Percentiles rank a stretch among this genome's conserved stretches.
These are phyloP conservation scores for Schizonepeta tenuifolia DNA, from an alignment of 257 asterid genomes.

Conservation along the genomic window DNA sequence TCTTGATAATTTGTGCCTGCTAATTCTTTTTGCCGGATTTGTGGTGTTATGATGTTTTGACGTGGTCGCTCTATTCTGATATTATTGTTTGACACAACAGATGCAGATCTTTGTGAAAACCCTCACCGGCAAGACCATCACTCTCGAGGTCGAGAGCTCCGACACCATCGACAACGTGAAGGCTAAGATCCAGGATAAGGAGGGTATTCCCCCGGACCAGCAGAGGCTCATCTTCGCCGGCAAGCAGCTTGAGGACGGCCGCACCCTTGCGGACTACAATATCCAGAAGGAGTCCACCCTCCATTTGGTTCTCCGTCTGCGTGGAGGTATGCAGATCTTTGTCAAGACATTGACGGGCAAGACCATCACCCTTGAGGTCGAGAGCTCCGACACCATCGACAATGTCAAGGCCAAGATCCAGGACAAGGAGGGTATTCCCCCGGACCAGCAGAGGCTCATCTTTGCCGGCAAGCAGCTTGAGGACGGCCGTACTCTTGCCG, in stretches of 20 bases:
- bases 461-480: conserved; percentile 55
- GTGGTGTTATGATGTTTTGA: background rate
- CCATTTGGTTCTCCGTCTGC: conserved; percentile 47
- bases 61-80: background rate
- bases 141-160: conserved; percentile 45
- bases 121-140: conserved; percentile 51
- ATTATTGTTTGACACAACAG: conserved; percentile 23
- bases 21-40: too few relatives aligned
- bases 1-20: too few relatives aligned
- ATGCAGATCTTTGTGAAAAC: conserved; percentile 69
- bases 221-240: conserved; percentile 44
- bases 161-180: conserved; percentile 45
- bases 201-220: conserved; percentile 45
- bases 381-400: conserved; percentile 41
- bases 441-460: conserved; percentile 47
- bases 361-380: conserved; percentile 30
- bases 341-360: too few relatives aligned
- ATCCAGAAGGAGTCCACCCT: conserved; percentile 50
- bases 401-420: conserved; percentile 32
- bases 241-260: conserved; percentile 47
- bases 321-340: conserved; percentile 30
- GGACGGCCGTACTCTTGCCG: conserved; percentile 53
- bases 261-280: conserved; percentile 41
- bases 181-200: conserved; percentile 47
- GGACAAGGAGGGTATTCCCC: conserved; percentile 33